phyloP scores from a whole-genome alignment of 768 basidiomycete genomes.

The Neoboletus subvelutipes region DNA sequence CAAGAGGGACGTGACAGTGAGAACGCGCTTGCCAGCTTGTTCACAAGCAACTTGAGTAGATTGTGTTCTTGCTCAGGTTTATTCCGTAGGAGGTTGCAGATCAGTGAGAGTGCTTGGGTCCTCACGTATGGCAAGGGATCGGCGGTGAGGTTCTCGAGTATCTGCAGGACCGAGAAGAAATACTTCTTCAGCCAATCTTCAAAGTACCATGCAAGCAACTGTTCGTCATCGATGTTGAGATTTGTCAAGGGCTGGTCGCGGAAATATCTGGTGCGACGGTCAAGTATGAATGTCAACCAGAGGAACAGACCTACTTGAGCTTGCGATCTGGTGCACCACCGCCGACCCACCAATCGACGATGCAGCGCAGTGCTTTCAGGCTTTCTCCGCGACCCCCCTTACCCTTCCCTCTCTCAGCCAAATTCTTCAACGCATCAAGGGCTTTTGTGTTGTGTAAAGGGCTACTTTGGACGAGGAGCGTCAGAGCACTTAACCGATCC shows the following conservation, averaged over 20 bases:
- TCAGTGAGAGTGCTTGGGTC: slow-evolving; percentile 75
- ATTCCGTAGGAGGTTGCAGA: slow-evolving; percentile 76
- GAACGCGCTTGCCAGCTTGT: slow-evolving; percentile 72
- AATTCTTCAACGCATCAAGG: slow-evolving; percentile 66
- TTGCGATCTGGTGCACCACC: slow-evolving; percentile 89
- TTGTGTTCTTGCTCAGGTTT: slow-evolving; percentile 99
- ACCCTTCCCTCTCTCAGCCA: slow-evolving; percentile 76
- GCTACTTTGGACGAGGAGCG: slow-evolving; percentile 83
- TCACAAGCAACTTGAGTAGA: slow-evolving; percentile 84
- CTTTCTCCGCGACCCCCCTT: slow-evolving; percentile 93
- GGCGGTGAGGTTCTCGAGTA: slow-evolving; percentile 81
- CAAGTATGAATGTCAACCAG: background rate
- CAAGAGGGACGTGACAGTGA: background rate
- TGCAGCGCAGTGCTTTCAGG: slow-evolving; percentile 83
- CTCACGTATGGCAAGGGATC: slow-evolving; percentile 89
- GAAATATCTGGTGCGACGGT: slow-evolving; percentile 64
- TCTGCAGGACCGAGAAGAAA: slow-evolving; percentile 88
- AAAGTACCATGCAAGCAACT: slow-evolving; percentile 83
- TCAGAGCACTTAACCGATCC: slow-evolving; percentile 88
- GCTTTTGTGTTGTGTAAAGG: slow-evolving; percentile 85
- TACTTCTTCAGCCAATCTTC: slow-evolving; percentile 98
- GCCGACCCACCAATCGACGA: slow-evolving; percentile 97
- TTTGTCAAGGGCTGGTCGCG: slow-evolving; percentile 80
- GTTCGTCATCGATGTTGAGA: slow-evolving; percentile 62
- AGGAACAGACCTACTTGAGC: slow-evolving; percentile 58